A percentile compares a stretch with the other conserved stretches of the same genome.
These are phyloP conservation scores for Phlyctochytrium planicorne DNA, from an alignment of 192 early-diverging fungal species.

Conservation along the genomic window DNA sequence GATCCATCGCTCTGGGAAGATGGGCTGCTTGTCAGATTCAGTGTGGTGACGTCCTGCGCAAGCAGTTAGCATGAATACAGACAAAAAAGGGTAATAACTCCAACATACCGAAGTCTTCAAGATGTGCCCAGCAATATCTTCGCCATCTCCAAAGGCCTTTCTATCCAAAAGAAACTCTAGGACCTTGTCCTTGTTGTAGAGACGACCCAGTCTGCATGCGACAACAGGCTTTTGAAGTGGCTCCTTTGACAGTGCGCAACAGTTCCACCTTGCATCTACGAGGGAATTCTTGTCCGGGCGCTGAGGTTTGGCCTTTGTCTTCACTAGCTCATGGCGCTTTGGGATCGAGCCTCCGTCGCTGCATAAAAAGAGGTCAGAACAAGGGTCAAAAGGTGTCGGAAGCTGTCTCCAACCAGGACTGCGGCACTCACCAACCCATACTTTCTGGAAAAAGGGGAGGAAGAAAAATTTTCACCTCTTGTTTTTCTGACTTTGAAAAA, in stretches of 20 bases:
- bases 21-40: conserved; percentile 70
- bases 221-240: conserved; percentile 67
- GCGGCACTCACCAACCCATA: too few relatives aligned
- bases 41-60: conserved; percentile 59
- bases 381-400: too few relatives aligned
- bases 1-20: conserved; percentile 36
- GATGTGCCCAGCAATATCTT: conserved; percentile 73
- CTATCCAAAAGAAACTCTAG: conserved; percentile 73
- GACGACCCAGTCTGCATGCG: conserved; percentile 66
- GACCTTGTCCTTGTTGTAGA: conserved; percentile 83
- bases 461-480: too few relatives aligned
- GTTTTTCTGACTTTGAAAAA: too few relatives aligned
- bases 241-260: conserved; percentile 78
- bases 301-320: conserved; percentile 68
- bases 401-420: too few relatives aligned
- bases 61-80: not conserved
- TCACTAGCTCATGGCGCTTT: conserved; percentile 80
- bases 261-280: conserved; percentile 64
- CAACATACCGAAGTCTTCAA: conserved; percentile 54
- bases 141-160: conserved; percentile 73
- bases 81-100: not conserved
- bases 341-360: conserved; percentile 92
- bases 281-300: conserved; percentile 66
- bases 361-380: too few relatives aligned
- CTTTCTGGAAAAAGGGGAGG: too few relatives aligned